A percentile compares a stretch with the other conserved stretches of the same genome.
These are phyloP conservation scores for Penicillium chermesinum DNA, from an alignment of 495 filamentous ascomycete genomes.

Conservation along the genomic window DNA sequence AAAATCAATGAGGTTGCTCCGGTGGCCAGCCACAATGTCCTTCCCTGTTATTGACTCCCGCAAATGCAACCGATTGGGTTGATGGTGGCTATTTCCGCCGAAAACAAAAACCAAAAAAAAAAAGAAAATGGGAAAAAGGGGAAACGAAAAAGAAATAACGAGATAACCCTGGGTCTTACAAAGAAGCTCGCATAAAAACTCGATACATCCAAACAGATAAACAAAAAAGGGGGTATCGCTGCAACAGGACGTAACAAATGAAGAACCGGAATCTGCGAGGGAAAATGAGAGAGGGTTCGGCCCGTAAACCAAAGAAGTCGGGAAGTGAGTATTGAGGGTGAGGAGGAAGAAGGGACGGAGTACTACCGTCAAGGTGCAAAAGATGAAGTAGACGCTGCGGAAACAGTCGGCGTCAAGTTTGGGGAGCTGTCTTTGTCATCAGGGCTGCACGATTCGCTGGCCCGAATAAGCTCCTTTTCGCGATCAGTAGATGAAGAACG, in stretches of 20 bases:
- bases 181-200: slow-evolving; percentile 4
- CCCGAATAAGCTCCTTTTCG: slow-evolving; percentile 31
- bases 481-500: slow-evolving; percentile 45
- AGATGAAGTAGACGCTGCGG: slow-evolving; percentile 37
- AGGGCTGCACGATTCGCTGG: slow-evolving; percentile 27
- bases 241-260: slow-evolving; percentile 18
- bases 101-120: slow-evolving; percentile 5
- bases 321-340: too few species aligned
- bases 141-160: too few species aligned
- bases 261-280: slow-evolving; percentile 8
- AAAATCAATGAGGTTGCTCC: slow-evolving; percentile 19
- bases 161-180: slow-evolving; percentile 6
- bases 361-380: slow-evolving; percentile 22
- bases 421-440: slow-evolving; percentile 38
- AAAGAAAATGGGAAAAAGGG: background rate
- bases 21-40: slow-evolving; percentile 24
- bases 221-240: slow-evolving; percentile 25
- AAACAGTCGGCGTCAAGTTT: slow-evolving; percentile 36
- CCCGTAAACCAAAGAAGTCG: background rate
- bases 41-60: slow-evolving; percentile 24
- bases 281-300: background rate
- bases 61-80: slow-evolving; percentile 20
- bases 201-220: slow-evolving; percentile 11
- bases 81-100: slow-evolving; percentile 7
- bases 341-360: background rate